These are phyloP conservation scores for Dicorynia guianensis DNA, from an alignment of 306 rosid genomes.

Conservation along the genomic window DNA sequence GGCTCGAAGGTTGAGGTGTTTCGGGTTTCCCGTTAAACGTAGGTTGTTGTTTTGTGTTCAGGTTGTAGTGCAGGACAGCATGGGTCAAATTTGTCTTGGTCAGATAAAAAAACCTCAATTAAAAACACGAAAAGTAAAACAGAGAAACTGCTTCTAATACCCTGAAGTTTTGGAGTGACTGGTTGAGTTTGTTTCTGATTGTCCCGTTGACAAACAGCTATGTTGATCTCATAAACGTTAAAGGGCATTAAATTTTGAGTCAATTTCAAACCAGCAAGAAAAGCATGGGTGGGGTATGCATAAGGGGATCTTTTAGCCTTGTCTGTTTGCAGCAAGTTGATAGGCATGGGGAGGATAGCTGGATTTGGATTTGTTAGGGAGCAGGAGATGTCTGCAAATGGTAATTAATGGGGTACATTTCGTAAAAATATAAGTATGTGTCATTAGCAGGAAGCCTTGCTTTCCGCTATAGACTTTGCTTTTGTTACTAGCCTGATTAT, in stretches of 20 bases:
- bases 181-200: slow-evolving; percentile 33
- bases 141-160: neutral
- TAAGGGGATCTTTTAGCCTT: slow-evolving; percentile 42
- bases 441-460: slow-evolving; percentile 27
- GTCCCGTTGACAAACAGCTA: slow-evolving; percentile 26
- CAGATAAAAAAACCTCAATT: slow-evolving; percentile 16
- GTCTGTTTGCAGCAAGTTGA: slow-evolving; percentile 53
- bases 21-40: slow-evolving; percentile 18
- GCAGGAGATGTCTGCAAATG: slow-evolving; percentile 26
- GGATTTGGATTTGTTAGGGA: slow-evolving; percentile 57
- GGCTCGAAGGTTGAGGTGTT: slow-evolving; percentile 12
- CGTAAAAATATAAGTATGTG: slow-evolving; percentile 15
- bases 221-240: slow-evolving; percentile 43
- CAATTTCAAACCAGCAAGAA: slow-evolving; percentile 54
- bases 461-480: slow-evolving; percentile 11
- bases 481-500: slow-evolving; percentile 25
- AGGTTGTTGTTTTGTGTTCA: slow-evolving; percentile 11
- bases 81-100: slow-evolving; percentile 39
- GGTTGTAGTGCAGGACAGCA: slow-evolving; percentile 33
- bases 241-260: slow-evolving; percentile 47
- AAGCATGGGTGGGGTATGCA: slow-evolving; percentile 49
- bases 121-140: neutral
- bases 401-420: slow-evolving; percentile 45
- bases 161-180: neutral
- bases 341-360: slow-evolving; percentile 51